Conservation (phyloP, 768 basidiomycete species). For the Mycena floridula region DNA sequence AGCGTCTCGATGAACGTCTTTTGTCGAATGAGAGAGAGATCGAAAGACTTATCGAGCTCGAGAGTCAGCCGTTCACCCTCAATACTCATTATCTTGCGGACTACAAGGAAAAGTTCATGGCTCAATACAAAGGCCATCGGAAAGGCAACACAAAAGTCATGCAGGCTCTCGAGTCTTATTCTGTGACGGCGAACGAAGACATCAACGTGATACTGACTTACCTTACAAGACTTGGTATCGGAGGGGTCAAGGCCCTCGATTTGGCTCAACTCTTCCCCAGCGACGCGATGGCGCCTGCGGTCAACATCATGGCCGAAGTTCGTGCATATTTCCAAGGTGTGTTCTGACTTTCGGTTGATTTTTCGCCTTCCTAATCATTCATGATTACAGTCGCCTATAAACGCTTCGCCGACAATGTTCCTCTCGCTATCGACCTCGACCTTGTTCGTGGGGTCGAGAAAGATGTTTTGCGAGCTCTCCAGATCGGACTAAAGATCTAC, state of each 20-base stretch:
- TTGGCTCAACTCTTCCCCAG: constrained; percentile 42
- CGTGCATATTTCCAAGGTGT: constrained; percentile 73
- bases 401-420: constrained; percentile 51
- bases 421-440: constrained; percentile 49
- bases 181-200: not conserved
- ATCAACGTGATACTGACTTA: constrained; percentile 28
- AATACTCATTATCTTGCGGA: constrained; percentile 15
- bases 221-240: constrained; percentile 33
- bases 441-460: constrained; percentile 47
- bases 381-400: constrained; percentile 46
- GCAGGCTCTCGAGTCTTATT: no score
- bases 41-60: constrained; percentile 30
- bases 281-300: constrained; percentile 47
- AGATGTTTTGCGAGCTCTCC: constrained; percentile 38
- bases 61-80: constrained; percentile 16
- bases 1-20: not conserved
- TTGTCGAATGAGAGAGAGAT: constrained; percentile 10
- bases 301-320: constrained; percentile 66
- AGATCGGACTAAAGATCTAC: constrained; percentile 44
- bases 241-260: constrained; percentile 31
- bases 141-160: no score
- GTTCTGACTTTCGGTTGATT: not conserved
- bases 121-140: constrained; percentile 15
- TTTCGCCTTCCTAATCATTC: no score
- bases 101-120: constrained; percentile 26